Base-by-base conservation (phyloP, 139 green algal genomes). In the Edaphochlamys debaryana region DNA sequence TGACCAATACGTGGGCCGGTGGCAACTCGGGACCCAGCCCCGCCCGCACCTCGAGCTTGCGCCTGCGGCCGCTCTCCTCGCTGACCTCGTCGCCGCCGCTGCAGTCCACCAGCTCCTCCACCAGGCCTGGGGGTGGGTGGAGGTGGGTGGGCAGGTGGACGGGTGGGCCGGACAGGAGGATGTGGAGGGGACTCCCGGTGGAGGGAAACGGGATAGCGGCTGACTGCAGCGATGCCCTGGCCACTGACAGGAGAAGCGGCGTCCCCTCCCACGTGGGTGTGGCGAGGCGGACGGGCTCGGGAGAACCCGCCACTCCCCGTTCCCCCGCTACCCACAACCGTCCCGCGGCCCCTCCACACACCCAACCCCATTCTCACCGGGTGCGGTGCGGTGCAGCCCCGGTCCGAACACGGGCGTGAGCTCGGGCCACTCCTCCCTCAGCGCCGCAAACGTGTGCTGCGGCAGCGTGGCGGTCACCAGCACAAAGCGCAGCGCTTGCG, bases 41-140 rank as follows among this genome's bases (percentile, higher is more conserved):
- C 13, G 45, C 45, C 45, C 45, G 3, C 60, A 82, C 76, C 78
- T 84, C 78, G 11, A 84, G 78, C 78, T 84, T 84, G 19, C 78
- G 48, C 67, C 76, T 84, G 45, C 78, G 66, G 27, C 78, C 78
- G 66, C 48, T 77, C 48, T 84, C 78, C 78, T 84, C 78, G 62
- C 62, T 84, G 48, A 84, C 89, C 58, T 96, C 93, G 19, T 94
- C 93, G 25, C 95, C 96, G n/a, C 96, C 96, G 70, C 85, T 94
- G 90, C 96, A 99, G 88, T 99, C 96, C 37, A 99, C 88, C 38
- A 99, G 88, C 89, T 97, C 92, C 92, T 98, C 94, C n/a, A 81
- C 78, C 60, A 95, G 84, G 7, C 94, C 93, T 91, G 88, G 32
- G n/a, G 52, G 15, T 6, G 17, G 9, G 17, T 15, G 17, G 52